Evolutionary conservation across 306 rosid genomes (phyloP), one percentile per base, ranked within the genome.

Genomic region (Vigna angularis): DNA sequence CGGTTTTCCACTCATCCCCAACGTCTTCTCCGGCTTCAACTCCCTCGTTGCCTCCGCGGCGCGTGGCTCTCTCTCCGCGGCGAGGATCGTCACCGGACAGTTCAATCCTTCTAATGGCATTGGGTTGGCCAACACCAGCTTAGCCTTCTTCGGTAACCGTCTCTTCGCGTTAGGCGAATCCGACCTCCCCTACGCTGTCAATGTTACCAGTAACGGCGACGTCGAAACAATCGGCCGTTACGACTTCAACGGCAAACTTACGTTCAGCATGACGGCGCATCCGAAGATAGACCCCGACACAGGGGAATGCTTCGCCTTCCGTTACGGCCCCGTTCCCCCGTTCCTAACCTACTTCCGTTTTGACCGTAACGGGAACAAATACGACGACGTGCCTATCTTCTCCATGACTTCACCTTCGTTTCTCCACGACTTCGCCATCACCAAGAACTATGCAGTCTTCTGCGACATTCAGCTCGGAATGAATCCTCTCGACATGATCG

Each of bases 361-460:
- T 9, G 91, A 88, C 15, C 11, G 81, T 0, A 42, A 79, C 4
- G 97, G 97, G 0, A 64, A 2, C 0, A 95, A 95, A 58, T 85
- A 85, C 14, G 48, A 84, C 0, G 96, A 95, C n/a, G 98, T 92
- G 18, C 91, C 93, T 15, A 62, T 92, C 6, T 89, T 89, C 87
- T 95, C 98, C n/a, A 77, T 92, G 95, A 53, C 16, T 8, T 69
- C 86, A 16, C 93, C 98, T 1, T 75, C 96, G 0, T 75, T 92
- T 52, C 85, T 92, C 9, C 98, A 95, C 64, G 98, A 95, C 70
- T 92, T 95, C 51, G 98, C 98, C 0, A 85, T 95, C 34, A 89
- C 98, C 0, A 86, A 92, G 2, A 92, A 85, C 0, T 78, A 86
- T 51, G 98, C 98, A 2, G 16, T 95, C 7, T 95, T 95, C 22